Base-by-base conservation (phyloP, 2,329 filamentous ascomycete species). In the Pseudogymnoascus destructans region DNA sequence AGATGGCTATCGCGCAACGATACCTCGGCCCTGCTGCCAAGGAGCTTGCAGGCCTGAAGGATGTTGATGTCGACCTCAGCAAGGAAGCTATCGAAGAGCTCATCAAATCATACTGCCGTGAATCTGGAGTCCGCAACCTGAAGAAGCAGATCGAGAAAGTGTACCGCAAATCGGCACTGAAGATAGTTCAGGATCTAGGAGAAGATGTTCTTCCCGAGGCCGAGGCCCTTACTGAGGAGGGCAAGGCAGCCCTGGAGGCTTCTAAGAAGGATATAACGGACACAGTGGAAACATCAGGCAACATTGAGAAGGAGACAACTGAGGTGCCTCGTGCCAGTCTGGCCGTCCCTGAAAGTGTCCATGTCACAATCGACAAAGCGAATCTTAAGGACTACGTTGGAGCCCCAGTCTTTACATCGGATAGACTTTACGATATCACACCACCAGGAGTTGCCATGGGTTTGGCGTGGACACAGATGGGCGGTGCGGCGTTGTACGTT, bases 91-190 rank as follows among this genome's bases (percentile, higher is more conserved):
- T 98, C 46, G 86, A 93, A 67, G 93, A 98, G 72, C 79, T 98
- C 46, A 98, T 98, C 76, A 97, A 97, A 74, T 95, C 89, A 21
- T 98, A 98, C 75, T 96, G 91, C 74, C 87, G 93, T 42, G 93
- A 98, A 73, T 95, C 90, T 42, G 93, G 93, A 66, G 95, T 98
- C 7, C 86, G 93, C 64, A 98, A 98, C 69, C 75, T 98, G 61
- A 98, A 98, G 80, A 97, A 98, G 77, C 92, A 97, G 71, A 98
- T 98, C 62, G 93, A 98, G 72, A 98, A 98, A 76, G 89, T 98
- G 2, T 98, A 96, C 73, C 85, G 93, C 60, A 98, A 98, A 73
- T 90, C 92, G 11, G 95, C 93, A 0, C 78, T 98, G 62, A 97
- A 96, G 74, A 98, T 98, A 64, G 92, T 98, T 10, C 87, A 92